Base-by-base conservation (phyloP, 306 rosid genomes). In the Sindora glabra region DNA sequence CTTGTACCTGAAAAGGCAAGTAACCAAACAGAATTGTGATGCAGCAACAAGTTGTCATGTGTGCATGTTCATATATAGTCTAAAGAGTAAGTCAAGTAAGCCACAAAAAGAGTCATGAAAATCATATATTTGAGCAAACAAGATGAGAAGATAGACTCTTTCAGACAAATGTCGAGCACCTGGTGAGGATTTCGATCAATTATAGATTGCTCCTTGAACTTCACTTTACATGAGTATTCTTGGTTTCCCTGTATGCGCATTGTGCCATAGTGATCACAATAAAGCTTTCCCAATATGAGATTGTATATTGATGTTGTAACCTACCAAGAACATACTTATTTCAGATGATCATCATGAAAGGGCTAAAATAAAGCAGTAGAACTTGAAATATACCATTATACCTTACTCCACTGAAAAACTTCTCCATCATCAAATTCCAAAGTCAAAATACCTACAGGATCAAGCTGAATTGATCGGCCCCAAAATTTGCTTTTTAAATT, bases 381-480 rank as follows among this genome's bases (percentile, higher is more conserved):
- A 46, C 19, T 69, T 39, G 47, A 45, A 66, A 46, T 41, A n/a
- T n/a, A n/a, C n/a, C n/a, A n/a, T n/a, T n/a, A 50, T 74, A 94
- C 99, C 95, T 94, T 94, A 67, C 87, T 84, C 99, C 99, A 94
- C 64, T 89, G 94, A 70, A 82, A 85, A 53, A 89, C 75, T 72
- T 94, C 99, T 42, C 99, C 99, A 59, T 94, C 99, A 44, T 94
- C 99, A 80, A 94, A 94, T 74, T 89, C 86, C 85, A 94, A 64
- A 48, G 90, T 89, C 80, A 94, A 80, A 49, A 36, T 27, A 67
- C 99, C 99, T 34, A 86, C 86, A 64, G 99, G 99, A 65, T 94
- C 99, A 78, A 94, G 90, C 81, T 94, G 99, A 71, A 94, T 94
- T 19, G 99, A 94, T 37, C 99, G 86, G 62, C 99, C 99, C 99